Base-by-base conservation (phyloP, 2,329 filamentous ascomycete species). In the Sporothrix sp. region DNA sequence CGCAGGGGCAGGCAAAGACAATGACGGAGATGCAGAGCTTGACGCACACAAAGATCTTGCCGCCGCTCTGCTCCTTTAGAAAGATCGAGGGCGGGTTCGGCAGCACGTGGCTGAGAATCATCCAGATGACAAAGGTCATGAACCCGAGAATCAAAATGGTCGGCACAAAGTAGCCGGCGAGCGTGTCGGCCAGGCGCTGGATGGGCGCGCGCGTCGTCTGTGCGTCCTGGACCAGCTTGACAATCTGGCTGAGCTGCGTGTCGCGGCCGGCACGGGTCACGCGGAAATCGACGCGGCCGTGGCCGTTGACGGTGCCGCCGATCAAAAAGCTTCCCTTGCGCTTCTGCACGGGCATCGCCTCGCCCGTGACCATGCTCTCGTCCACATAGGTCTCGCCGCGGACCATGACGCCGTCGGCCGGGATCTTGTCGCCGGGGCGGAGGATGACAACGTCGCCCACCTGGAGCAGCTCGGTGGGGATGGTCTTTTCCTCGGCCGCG, bases 21-120 rank as follows among this genome's bases (percentile, higher is more conserved):
- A 98, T 95, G 58, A 98, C 93, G 0, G 93, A 95, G 59, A 98
- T 98, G 68, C 93, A 97, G 14, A 98, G 81, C 71, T 97, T 94
- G 56, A 97, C 73, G 64, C 93, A 98, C 2, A 97, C 87, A 87
- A 98, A 96, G 56, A 96, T 73, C 64, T 87, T 91, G 51, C 93
- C 93, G 55, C 93, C 93, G 61, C 85, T 91, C 39, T 79, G 78
- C 52, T 84, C 81, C 53, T 85, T 76, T 23, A 85, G 70, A 68
- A 98, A 98, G 56, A 97, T 90, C 62, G 82, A 78, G 2, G 93
- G 93, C n/a, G 91, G 91, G 62, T 91, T 74, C 0, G 80, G 68
- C 27, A 98, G 71, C 30, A 88, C 75, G 62, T 97, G 91, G 65
- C 89, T 95, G 11, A 98, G 77, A 27, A 96, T 72, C 87, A 98